Evolutionary conservation across 225 moss, liverwort and hornwort species (phyloP), one percentile per base, ranked within the genome.

Genomic region (Straminergon stramineum): DNA sequence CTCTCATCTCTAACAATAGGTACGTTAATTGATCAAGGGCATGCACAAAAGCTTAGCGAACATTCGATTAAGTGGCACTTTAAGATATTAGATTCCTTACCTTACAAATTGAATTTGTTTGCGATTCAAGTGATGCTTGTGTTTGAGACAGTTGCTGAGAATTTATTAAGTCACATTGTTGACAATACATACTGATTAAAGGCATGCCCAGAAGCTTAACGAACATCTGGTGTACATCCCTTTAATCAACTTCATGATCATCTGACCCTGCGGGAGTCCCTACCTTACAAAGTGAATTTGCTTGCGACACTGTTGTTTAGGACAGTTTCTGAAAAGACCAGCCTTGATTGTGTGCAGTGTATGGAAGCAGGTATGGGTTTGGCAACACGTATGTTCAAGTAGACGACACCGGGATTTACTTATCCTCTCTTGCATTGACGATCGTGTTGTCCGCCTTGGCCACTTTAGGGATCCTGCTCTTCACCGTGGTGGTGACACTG

Each of bases 391-490:
- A 94, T 60, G 87, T 98, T 69, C 97, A 97, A 93, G 74, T 97
- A 24, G 95, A 98, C 74, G 98, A 98, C 87, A 48, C 92, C 17
- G 96, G 98, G 20, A 93, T 98, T 60, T 98, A 97, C 79, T 82
- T 98, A 43, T 97, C 98, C 35, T 97, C 98, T 6, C 87, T 97
- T 35, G 96, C 95, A 45, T 90, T 97, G 62, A 96, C 97, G 63
- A 87, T 98, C 28, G 41, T 94, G n/a, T 82, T 96, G 69, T 95
- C 97, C 55, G 92, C 91, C 48, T 73, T 95, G 83, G 95, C 95
- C 39, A 96, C 94, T 27, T 86, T 98, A 79, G 98, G 97, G 84
- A 98, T 98, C 75, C 87, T 98, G 77, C 94, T 98, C 63, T 94
- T 98, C 84, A 93, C 96, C 9, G 88, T 96, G 16, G 97, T 96